Percentiles rank a stretch among this genome's conserved stretches.
Evolutionary conservation across 805 yeast genomes (phyloP).

Genomic region (Candida ovalis): DNA sequence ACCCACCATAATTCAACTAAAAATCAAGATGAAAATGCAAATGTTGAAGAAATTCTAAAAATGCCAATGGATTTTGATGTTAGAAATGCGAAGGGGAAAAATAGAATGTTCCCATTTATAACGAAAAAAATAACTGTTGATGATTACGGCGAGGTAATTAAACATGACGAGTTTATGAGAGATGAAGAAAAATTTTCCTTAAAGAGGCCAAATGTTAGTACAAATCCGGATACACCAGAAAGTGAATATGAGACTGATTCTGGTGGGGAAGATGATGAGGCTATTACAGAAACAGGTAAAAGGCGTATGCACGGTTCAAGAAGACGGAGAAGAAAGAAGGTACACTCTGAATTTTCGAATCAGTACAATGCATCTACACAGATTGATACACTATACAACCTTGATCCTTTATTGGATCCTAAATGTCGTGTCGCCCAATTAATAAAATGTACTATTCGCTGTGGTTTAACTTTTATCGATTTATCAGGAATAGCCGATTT

Average conservation of each 20-base stretch:
- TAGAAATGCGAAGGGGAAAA: constrained; percentile 43
- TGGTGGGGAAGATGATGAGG: constrained; percentile 22
- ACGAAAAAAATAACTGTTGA: constrained; percentile 61
- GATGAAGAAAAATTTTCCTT: constrained; percentile 43
- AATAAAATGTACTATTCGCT: constrained; percentile 44
- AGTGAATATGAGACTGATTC: constrained; percentile 24
- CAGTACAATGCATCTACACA: not conserved
- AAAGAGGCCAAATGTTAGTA: constrained; percentile 18
- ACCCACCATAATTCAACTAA: constrained; percentile 13
- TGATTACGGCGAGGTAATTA: constrained; percentile 83
- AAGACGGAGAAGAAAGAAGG: constrained; percentile 16
- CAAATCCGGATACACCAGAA: constrained; percentile 22
- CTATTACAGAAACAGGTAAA: constrained; percentile 19
- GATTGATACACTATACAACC: constrained; percentile 17
- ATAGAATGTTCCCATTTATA: constrained; percentile 74
- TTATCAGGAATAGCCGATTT: constrained; percentile 80
- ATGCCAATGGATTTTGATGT: constrained; percentile 56
- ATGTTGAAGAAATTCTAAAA: constrained; percentile 38
- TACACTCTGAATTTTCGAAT: not conserved
- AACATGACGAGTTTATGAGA: constrained; percentile 56
- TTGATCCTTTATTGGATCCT: constrained; percentile 26
- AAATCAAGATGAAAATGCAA: constrained; percentile 17
- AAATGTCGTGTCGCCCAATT: constrained; percentile 9
- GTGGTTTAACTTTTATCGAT: constrained; percentile 75
- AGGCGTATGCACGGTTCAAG: constrained; percentile 15